Conservation (phyloP, 202 grass and related monocot genomes). For the Cymbopogon flexuosus region DNA sequence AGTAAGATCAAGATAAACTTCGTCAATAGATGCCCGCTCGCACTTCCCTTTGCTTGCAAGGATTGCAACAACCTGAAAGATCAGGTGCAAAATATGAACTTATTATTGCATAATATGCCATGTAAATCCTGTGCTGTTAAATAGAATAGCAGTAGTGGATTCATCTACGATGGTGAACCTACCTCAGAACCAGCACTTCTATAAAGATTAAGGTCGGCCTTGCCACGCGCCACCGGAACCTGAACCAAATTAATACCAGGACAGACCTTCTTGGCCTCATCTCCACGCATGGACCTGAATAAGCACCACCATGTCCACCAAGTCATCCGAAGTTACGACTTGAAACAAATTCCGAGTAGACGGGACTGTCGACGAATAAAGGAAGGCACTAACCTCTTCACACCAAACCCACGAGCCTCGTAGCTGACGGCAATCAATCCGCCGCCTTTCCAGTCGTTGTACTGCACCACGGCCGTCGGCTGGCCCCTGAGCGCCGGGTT, state of each 20-base stretch:
- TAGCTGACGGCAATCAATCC: slow-evolving; percentile 87
- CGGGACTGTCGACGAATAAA: not conserved
- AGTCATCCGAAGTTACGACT: not conserved
- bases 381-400: slow-evolving; percentile 55
- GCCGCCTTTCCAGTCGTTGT: slow-evolving; percentile 92
- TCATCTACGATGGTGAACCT: slow-evolving; percentile 17
- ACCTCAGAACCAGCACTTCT: slow-evolving; percentile 78
- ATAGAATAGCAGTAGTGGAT: not conserved
- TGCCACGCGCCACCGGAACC: slow-evolving; percentile 84
- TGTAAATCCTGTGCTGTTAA: not conserved
- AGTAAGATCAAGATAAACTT: slow-evolving; percentile 97
- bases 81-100: not conserved
- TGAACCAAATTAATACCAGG: slow-evolving; percentile 73
- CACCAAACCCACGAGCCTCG: slow-evolving; percentile 81
- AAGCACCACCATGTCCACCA: not conserved
- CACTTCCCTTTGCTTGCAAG: slow-evolving; percentile 83
- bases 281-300: slow-evolving; percentile 84
- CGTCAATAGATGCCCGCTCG: slow-evolving; percentile 88
- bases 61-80: slow-evolving; percentile 67
- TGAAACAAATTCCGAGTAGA: not conserved
- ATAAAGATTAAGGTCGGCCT: slow-evolving; percentile 93
- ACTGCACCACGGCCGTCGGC: slow-evolving; percentile 93
- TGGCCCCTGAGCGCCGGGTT: slow-evolving; percentile 67
- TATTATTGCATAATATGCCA: not conserved
- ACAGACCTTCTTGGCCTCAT: slow-evolving; percentile 81